phyloP scores from a whole-genome alignment of 768 basidiomycete species.

The Trametes maxima region DNA sequence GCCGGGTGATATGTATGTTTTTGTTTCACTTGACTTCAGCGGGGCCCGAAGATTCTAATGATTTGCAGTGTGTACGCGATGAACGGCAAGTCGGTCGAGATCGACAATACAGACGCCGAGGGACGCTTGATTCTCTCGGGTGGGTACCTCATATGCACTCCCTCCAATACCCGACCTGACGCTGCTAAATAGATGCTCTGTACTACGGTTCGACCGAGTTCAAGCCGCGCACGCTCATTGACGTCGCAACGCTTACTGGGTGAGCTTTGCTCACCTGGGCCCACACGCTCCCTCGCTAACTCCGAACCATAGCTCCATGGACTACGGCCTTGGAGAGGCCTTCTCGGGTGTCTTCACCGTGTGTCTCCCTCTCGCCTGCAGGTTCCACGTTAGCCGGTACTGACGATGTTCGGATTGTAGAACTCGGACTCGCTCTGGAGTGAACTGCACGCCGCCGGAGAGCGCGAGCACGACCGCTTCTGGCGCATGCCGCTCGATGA shows the following conservation, averaged over 20 bases:
- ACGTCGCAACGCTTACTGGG: conserved; percentile 89
- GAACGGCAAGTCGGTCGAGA: conserved; percentile 86
- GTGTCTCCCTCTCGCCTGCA: conserved; percentile 25
- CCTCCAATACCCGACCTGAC: not conserved
- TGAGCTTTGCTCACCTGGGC: conserved; percentile 32
- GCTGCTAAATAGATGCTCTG: conserved; percentile 60
- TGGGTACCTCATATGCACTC: conserved; percentile 31
- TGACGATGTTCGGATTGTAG: conserved; percentile 36
- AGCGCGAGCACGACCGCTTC: conserved; percentile 77
- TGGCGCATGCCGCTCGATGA: conserved; percentile 92
- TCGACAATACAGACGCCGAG: conserved; percentile 88
- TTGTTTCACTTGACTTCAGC: not conserved
- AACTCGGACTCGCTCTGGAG: conserved; percentile 77
- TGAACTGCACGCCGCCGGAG: conserved; percentile 67
- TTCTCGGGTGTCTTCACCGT: conserved; percentile 83
- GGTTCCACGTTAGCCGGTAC: not conserved
- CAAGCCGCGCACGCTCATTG: conserved; percentile 81
- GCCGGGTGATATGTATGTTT: conserved; percentile 78
- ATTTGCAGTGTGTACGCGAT: conserved; percentile 74
- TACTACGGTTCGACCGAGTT: conserved; percentile 78
- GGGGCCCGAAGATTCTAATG: not conserved
- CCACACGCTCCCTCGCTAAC: not conserved
- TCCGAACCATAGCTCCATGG: conserved; percentile 56
- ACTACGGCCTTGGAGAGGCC: conserved; percentile 71
- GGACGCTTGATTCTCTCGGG: conserved; percentile 77